Evolutionary conservation across 352 stramenopile species (phyloP).

Genomic region (Phytophthora kernoviae): DNA sequence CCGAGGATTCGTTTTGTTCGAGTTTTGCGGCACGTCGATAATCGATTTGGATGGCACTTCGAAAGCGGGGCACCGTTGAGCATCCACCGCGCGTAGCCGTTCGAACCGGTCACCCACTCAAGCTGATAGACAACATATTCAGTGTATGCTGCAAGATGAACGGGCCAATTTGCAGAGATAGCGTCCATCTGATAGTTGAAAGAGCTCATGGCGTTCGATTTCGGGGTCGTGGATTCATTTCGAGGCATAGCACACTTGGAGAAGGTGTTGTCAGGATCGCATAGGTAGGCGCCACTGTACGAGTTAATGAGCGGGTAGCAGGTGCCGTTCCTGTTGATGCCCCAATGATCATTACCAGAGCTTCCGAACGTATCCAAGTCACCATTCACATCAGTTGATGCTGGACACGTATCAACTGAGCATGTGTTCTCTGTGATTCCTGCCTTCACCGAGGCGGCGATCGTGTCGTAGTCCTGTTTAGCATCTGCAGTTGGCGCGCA

Average conservation of each 20-base stretch:
- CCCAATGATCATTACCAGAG: slow-evolving; percentile 30
- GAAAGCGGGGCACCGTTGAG: slow-evolving; percentile 56
- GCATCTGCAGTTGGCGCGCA: slow-evolving; percentile 22
- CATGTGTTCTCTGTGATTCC: slow-evolving; percentile 42
- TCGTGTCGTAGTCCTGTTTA: slow-evolving; percentile 24
- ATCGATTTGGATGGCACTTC: slow-evolving; percentile 58
- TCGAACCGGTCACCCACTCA: slow-evolving; percentile 72
- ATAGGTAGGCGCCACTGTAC: slow-evolving; percentile 64
- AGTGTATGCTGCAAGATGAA: slow-evolving; percentile 59
- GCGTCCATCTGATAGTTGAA: slow-evolving; percentile 86
- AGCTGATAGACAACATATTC: slow-evolving; percentile 68
- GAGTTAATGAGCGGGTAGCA: slow-evolving; percentile 63
- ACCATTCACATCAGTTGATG: slow-evolving; percentile 40
- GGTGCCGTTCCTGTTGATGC: slow-evolving; percentile 52
- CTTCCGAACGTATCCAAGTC: slow-evolving; percentile 31
- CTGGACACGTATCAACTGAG: slow-evolving; percentile 28
- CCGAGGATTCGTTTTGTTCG: slow-evolving; percentile 46
- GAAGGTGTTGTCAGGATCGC: slow-evolving; percentile 55
- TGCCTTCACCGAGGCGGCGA: slow-evolving; percentile 23
- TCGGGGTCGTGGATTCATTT: slow-evolving; percentile 25
- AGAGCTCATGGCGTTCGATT: slow-evolving; percentile 53
- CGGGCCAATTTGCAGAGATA: slow-evolving; percentile 73
- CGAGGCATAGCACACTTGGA: slow-evolving; percentile 41
- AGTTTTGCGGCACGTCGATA: slow-evolving; percentile 52
- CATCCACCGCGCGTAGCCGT: slow-evolving; percentile 76